Percentiles rank a stretch among this genome's conserved stretches.
Evolutionary conservation across 805 yeast species (phyloP).

Genomic region (Myxozyma mucilagina): DNA sequence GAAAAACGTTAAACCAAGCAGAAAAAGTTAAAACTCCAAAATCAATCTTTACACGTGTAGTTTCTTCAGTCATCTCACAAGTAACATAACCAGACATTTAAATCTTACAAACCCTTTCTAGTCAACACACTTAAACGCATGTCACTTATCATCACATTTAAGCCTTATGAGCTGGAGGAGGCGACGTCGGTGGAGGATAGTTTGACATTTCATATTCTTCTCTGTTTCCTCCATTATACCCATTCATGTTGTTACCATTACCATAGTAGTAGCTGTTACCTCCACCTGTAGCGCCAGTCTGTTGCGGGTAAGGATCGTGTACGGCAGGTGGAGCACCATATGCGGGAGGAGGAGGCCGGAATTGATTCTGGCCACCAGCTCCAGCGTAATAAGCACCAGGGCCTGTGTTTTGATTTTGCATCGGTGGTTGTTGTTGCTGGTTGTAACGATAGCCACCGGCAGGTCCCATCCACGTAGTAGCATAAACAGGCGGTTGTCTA

Average conservation of each 20-base stretch:
- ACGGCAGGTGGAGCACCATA: slow-evolving; percentile 4
- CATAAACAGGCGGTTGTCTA: slow-evolving; percentile 25
- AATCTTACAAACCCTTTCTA: background rate
- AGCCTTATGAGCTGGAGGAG: slow-evolving; percentile 17
- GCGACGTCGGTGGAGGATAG: slow-evolving; percentile 20
- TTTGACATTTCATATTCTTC: slow-evolving; percentile 22
- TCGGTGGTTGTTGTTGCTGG: background rate
- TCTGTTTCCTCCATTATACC: background rate
- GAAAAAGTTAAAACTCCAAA: too few species aligned
- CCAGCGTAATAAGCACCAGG: slow-evolving; percentile 24
- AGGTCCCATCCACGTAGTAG: slow-evolving; percentile 26
- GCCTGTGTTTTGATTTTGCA: slow-evolving; percentile 3
- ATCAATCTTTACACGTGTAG: too few species aligned
- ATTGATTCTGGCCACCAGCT: slow-evolving; percentile 5
- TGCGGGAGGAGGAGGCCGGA: slow-evolving; percentile 22
- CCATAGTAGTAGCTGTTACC: slow-evolving; percentile 1
- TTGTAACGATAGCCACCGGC: slow-evolving; percentile 12
- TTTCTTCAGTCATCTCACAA: too few species aligned
- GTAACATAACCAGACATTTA: background rate
- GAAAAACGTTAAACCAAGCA: too few species aligned
- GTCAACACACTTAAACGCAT: background rate
- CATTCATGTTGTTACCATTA: background rate
- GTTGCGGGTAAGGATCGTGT: slow-evolving; percentile 3
- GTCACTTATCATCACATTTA: background rate
- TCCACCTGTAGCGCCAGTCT: background rate